These are phyloP conservation scores for Coemansia sp. DNA, from an alignment of 192 early-diverging fungal genomes.

Conservation along the genomic window DNA sequence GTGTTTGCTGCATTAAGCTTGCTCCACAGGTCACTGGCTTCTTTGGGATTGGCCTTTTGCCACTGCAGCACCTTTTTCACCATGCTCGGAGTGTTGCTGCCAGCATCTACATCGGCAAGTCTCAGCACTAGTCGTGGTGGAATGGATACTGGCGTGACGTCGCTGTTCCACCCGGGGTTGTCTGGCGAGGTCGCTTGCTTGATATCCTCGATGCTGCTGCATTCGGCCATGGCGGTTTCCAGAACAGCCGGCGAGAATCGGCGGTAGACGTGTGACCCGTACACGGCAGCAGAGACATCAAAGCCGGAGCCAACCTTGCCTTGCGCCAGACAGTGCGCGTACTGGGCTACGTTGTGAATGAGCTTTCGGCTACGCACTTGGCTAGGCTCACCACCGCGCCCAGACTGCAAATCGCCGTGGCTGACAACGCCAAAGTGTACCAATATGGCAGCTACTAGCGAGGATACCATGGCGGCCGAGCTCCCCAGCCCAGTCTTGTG, in stretches of 20 bases:
- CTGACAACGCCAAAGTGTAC: conserved; percentile 65
- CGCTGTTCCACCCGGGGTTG: conserved; percentile 66
- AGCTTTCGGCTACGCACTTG: conserved; percentile 43
- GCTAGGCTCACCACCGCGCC: background rate
- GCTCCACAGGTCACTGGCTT: conserved; percentile 54
- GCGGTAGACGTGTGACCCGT: conserved; percentile 83
- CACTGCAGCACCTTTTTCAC: conserved; percentile 85
- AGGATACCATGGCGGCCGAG: conserved; percentile 95
- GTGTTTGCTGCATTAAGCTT: conserved; percentile 63
- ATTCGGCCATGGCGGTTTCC: conserved; percentile 53
- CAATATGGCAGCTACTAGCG: conserved; percentile 78
- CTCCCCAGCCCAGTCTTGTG: conserved; percentile 97
- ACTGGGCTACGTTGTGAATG: conserved; percentile 88
- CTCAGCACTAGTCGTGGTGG: conserved; percentile 73
- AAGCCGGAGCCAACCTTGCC: conserved; percentile 98
- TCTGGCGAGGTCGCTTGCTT: conserved; percentile 33
- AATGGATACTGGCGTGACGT: conserved; percentile 61
- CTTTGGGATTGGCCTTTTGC: conserved; percentile 67
- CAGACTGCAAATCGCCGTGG: conserved; percentile 10
- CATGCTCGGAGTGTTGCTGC: conserved; percentile 91
- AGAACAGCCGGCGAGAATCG: conserved; percentile 77
- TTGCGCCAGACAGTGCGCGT: conserved; percentile 94
- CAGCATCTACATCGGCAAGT: conserved; percentile 91
- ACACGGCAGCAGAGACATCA: conserved; percentile 91
- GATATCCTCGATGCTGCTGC: conserved; percentile 14